These are phyloP conservation scores for Vinca major DNA, from an alignment of 305 asterid species.

Conservation along the genomic window DNA sequence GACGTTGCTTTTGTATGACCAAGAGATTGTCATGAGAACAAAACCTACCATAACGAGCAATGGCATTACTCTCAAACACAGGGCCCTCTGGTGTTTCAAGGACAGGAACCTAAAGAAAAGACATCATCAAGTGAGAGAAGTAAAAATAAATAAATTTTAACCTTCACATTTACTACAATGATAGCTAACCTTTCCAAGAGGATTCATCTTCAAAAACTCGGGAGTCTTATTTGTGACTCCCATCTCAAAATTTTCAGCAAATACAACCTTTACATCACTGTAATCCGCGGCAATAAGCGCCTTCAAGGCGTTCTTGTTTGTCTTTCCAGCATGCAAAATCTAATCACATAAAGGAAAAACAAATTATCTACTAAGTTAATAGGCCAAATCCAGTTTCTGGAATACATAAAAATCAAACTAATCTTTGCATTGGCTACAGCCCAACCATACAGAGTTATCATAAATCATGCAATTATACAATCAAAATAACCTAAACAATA, in stretches of 20 bases:
- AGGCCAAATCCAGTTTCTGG: not conserved
- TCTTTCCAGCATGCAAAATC: slow-evolving; percentile 43
- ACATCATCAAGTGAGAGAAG: slow-evolving; percentile 8
- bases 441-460: not conserved
- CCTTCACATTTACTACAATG: not conserved
- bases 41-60: slow-evolving; percentile 71
- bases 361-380: not conserved
- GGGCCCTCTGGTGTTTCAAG: slow-evolving; percentile 90
- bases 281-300: slow-evolving; percentile 63
- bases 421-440: not conserved
- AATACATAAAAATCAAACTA: not conserved
- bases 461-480: not conserved
- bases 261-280: slow-evolving; percentile 50
- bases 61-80: slow-evolving; percentile 81
- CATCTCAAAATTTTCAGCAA: slow-evolving; percentile 51
- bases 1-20: not conserved
- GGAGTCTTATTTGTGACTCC: slow-evolving; percentile 82
- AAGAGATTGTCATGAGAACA: not conserved
- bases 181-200: slow-evolving; percentile 63
- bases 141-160: not conserved
- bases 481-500: too few relatives aligned
- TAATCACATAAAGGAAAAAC: slow-evolving; percentile 15
- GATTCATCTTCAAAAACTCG: slow-evolving; percentile 77
- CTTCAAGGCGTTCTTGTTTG: slow-evolving; percentile 57
- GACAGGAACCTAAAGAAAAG: slow-evolving; percentile 55